Evolutionary conservation across 1,284 basidiomycete genomes (phyloP).

Genomic region (Ceratorhiza oryzae-sativae): DNA sequence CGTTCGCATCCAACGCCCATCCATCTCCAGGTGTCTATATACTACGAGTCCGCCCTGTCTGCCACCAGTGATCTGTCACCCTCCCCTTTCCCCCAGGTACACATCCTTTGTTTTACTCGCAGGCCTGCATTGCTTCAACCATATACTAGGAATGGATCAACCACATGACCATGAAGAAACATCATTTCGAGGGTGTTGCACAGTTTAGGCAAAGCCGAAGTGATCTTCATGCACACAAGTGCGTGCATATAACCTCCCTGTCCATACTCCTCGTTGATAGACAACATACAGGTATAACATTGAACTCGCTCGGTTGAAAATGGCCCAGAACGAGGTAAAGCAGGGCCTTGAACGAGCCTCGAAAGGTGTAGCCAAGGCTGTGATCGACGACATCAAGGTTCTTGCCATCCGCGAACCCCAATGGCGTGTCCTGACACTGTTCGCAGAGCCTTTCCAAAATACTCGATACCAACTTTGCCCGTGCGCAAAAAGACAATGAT

Average conservation of each 20-base stretch:
- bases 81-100: slow-evolving; percentile 51
- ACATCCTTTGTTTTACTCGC: slow-evolving; percentile 25
- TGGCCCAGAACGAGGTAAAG: slow-evolving; percentile 74
- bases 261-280: slow-evolving; percentile 12
- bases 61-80: slow-evolving; percentile 59
- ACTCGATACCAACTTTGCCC: slow-evolving; percentile 43
- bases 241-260: slow-evolving; percentile 39
- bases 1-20: neutral
- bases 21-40: slow-evolving; percentile 63
- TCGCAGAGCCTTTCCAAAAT: slow-evolving; percentile 27
- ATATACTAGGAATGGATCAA: slow-evolving; percentile 73
- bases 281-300: slow-evolving; percentile 71
- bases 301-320: slow-evolving; percentile 76
- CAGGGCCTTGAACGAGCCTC: slow-evolving; percentile 76
- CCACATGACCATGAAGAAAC: slow-evolving; percentile 82
- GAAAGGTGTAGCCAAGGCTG: slow-evolving; percentile 66
- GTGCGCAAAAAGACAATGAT: slow-evolving; percentile 92
- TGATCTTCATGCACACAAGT: slow-evolving; percentile 86
- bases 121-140: neutral
- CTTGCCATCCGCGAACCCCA: slow-evolving; percentile 2
- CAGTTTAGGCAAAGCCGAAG: slow-evolving; percentile 91
- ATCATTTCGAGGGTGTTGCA: slow-evolving; percentile 90
- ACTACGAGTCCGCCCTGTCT: slow-evolving; percentile 67
- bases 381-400: slow-evolving; percentile 82
- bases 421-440: neutral